A percentile compares a stretch with the other conserved stretches of the same genome.
Conservation (phyloP, 1,284 basidiomycete genomes). For the Cutaneotrichosporon sp. region DNA sequence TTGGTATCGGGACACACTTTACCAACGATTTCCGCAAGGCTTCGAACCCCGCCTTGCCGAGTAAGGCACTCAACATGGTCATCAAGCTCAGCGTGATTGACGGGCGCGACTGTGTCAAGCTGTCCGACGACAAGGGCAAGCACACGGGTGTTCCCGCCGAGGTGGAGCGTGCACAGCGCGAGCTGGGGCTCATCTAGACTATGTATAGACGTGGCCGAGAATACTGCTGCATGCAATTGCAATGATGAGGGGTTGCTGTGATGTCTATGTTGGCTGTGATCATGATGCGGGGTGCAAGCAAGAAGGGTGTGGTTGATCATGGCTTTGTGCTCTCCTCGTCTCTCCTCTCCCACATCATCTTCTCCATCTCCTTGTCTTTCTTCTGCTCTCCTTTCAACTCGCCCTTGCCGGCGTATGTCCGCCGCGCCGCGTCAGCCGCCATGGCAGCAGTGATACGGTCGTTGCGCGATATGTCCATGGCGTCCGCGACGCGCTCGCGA, state of each 20-base stretch:
- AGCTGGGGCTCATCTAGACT: slow-evolving; percentile 32
- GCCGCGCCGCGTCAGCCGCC: neutral
- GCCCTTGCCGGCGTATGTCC: neutral
- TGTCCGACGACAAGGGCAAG: slow-evolving; percentile 85
- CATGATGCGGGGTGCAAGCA: slow-evolving; percentile 3
- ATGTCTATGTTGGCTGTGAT: slow-evolving; percentile 2
- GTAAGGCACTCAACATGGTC: slow-evolving; percentile 85
- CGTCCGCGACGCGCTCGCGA: neutral
- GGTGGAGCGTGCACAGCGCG: slow-evolving; percentile 42
- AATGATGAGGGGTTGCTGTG: slow-evolving; percentile 3
- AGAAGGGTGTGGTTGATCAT: neutral
- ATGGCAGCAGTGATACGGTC: slow-evolving; percentile 1
- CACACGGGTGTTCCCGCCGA: slow-evolving; percentile 48
- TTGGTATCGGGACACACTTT: slow-evolving; percentile 86
- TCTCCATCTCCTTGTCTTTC: neutral
- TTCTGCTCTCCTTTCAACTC: neutral
- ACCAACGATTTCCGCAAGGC: slow-evolving; percentile 80
- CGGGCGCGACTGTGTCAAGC: slow-evolving; percentile 70
- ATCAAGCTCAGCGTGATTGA: slow-evolving; percentile 81
- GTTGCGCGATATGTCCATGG: slow-evolving; percentile 3
- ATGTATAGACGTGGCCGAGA: neutral
- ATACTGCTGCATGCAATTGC: slow-evolving; percentile 3
- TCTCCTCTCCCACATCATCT: neutral
- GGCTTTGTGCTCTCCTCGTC: neutral
- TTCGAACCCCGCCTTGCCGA: slow-evolving; percentile 61